Evolutionary conservation across 441 rosid species (phyloP).

Genomic region (Adansonia rubrostipa): DNA sequence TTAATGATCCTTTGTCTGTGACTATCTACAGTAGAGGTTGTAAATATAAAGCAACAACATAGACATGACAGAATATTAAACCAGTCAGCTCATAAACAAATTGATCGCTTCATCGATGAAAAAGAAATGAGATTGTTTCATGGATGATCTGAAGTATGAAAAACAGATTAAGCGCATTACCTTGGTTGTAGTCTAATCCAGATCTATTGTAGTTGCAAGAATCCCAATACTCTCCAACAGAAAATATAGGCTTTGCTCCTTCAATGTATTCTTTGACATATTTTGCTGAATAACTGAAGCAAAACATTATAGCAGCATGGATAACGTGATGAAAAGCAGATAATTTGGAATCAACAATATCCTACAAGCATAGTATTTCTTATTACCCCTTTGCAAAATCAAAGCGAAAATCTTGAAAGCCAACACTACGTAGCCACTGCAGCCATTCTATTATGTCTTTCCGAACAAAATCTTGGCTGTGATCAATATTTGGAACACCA

Average conservation of each 20-base stretch:
- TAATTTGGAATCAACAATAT: slow-evolving; percentile 23
- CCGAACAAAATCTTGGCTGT: slow-evolving; percentile 80
- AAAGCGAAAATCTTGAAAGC: slow-evolving; percentile 93
- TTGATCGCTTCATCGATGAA: not conserved
- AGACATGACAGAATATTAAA: not conserved
- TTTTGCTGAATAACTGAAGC: slow-evolving; percentile 67
- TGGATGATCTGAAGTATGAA: slow-evolving; percentile 2
- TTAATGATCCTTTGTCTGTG: slow-evolving; percentile 81
- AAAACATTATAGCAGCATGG: slow-evolving; percentile 27
- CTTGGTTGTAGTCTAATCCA: slow-evolving; percentile 82
- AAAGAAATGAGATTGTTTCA: not conserved
- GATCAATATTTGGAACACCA: slow-evolving; percentile 95
- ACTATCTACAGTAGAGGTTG: slow-evolving; percentile 58
- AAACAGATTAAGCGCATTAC: slow-evolving; percentile 39
- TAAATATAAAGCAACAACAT: not conserved
- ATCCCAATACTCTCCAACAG: slow-evolving; percentile 96
- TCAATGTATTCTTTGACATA: slow-evolving; percentile 88
- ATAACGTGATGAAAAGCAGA: slow-evolving; percentile 16
- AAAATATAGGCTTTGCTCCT: slow-evolving; percentile 77
- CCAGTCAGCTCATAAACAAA: slow-evolving; percentile 7
- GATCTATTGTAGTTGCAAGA: slow-evolving; percentile 74
- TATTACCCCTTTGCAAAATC: slow-evolving; percentile 89
- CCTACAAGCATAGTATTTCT: not conserved
- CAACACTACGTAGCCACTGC: slow-evolving; percentile 76
- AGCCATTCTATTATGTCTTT: slow-evolving; percentile 82